Evolutionary conservation across 2,329 filamentous ascomycete species (phyloP).

Genomic region (Botrytis deweyae): DNA sequence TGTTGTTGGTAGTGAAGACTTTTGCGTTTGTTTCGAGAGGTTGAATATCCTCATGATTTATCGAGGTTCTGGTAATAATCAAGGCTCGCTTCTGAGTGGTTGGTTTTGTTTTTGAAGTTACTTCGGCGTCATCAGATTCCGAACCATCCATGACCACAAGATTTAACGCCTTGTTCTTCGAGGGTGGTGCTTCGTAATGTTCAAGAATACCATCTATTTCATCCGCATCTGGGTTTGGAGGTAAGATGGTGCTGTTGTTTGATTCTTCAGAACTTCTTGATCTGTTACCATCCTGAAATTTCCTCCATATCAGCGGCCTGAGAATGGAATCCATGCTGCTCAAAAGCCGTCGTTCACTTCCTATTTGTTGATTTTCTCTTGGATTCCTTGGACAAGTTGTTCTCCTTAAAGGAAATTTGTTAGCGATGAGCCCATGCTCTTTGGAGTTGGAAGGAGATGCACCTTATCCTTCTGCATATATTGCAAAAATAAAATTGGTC

Average conservation of each 20-base stretch:
- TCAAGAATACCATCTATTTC: background rate
- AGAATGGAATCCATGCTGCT: background rate
- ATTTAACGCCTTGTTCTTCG: background rate
- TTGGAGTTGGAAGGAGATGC: background rate
- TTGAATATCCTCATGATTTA: conserved; percentile 3
- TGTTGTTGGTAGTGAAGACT: background rate
- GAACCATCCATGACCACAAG: conserved; percentile 10
- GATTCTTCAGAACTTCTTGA: background rate
- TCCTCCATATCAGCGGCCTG: background rate
- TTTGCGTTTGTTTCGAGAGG: background rate
- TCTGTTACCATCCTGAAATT: background rate
- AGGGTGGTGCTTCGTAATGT: background rate
- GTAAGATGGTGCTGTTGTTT: background rate
- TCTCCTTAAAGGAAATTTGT: background rate
- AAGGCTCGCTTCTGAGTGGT: conserved; percentile 19
- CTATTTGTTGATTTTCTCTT: background rate
- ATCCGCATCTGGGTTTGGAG: background rate
- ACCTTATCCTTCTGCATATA: background rate
- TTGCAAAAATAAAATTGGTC: background rate
- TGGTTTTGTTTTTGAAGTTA: background rate
- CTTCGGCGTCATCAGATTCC: conserved; percentile 5
- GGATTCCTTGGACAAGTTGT: background rate
- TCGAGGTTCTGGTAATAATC: background rate
- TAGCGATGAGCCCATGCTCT: background rate
- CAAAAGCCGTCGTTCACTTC: background rate